Percentiles rank a stretch among this genome's conserved stretches.
Conservation (phyloP, 2,329 filamentous ascomycete species). For the Colletotrichum destructivum region DNA sequence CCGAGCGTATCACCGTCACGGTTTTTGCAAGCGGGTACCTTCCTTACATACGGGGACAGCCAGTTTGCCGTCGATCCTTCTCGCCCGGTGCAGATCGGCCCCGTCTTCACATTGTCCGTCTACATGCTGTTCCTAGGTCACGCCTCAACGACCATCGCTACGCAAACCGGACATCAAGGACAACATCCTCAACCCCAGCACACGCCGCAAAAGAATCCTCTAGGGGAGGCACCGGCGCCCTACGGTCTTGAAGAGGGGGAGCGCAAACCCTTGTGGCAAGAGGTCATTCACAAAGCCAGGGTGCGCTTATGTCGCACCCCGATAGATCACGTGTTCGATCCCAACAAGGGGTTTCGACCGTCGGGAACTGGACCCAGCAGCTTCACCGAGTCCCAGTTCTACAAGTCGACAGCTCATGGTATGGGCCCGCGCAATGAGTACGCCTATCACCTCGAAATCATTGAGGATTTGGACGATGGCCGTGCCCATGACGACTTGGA, state of each 20-base stretch:
- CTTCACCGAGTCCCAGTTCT: background rate
- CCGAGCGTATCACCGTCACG: conserved; percentile 90
- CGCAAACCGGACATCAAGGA: background rate
- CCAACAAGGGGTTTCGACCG: conserved; percentile 51
- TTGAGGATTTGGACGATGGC: conserved; percentile 82
- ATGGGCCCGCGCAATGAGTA: conserved; percentile 63
- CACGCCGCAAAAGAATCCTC: background rate
- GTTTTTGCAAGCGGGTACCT: conserved; percentile 91
- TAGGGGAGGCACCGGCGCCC: conserved; percentile 51
- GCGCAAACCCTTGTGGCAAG: conserved; percentile 88
- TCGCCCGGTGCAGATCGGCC: conserved; percentile 84
- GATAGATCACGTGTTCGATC: conserved; percentile 63
- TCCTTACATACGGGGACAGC: conserved; percentile 88
- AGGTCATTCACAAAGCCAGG: conserved; percentile 93
- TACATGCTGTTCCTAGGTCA: conserved; percentile 97
- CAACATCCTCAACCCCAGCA: background rate
- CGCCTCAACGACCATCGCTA: conserved; percentile 50
- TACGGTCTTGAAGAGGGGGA: conserved; percentile 67
- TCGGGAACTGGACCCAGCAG: background rate
- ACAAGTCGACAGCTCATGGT: conserved; percentile 18
- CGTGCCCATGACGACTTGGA: conserved; percentile 64
- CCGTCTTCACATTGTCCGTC: conserved; percentile 86
- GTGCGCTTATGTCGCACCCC: conserved; percentile 84
- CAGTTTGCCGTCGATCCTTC: conserved; percentile 79
- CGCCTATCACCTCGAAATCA: conserved; percentile 84